phyloP scores from a whole-genome alignment of 2,329 filamentous ascomycete species.

The Botrytis byssoidea region DNA sequence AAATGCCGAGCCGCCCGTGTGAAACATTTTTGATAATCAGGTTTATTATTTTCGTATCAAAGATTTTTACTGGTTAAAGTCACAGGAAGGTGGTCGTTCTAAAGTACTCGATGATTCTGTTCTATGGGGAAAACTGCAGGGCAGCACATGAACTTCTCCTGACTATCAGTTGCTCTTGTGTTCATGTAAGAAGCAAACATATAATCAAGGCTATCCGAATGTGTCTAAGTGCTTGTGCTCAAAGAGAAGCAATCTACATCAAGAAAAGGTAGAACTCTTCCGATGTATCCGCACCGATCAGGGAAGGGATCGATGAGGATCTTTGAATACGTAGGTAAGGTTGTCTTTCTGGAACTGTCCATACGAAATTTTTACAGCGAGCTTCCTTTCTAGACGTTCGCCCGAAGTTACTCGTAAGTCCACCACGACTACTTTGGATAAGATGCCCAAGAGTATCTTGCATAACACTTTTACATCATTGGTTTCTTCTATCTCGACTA shows the following conservation, averaged over 20 bases:
- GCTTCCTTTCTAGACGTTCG: not conserved
- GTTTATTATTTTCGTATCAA: not conserved
- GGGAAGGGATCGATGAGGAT: not conserved
- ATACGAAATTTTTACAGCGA: not conserved
- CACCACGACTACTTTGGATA: not conserved
- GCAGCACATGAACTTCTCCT: not conserved
- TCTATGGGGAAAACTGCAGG: not conserved
- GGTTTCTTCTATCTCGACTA: not conserved
- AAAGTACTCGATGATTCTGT: not conserved
- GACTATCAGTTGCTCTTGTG: not conserved
- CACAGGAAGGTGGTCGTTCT: not conserved
- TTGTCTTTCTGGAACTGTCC: not conserved
- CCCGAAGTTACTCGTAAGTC: not conserved
- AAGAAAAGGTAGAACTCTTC: not conserved
- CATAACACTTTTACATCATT: not conserved
- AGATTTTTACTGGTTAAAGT: not conserved
- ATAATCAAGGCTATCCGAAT: not conserved
- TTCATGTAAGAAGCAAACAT: not conserved
- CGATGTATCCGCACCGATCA: not conserved
- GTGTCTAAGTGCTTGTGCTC: not conserved
- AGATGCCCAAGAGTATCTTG: not conserved
- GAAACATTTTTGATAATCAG: constrained; percentile 1
- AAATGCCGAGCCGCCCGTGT: constrained; percentile 12
- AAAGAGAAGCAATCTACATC: not conserved
- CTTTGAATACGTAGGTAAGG: not conserved